These are phyloP conservation scores for Hyaloscypha variabilis DNA, from an alignment of 495 filamentous ascomycete species.

Conservation along the genomic window DNA sequence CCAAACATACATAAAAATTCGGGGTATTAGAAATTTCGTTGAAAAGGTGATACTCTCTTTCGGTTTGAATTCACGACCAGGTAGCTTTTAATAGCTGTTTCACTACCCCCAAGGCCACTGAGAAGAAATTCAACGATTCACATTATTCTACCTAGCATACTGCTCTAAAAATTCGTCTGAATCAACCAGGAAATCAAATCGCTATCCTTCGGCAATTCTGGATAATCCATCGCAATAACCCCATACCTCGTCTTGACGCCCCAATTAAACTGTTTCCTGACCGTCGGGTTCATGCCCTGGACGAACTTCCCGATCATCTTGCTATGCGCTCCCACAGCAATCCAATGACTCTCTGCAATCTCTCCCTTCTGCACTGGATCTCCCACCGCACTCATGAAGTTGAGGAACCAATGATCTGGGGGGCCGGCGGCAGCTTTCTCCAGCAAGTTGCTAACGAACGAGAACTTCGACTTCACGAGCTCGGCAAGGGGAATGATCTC, in stretches of 20 bases:
- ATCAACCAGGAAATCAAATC: constrained; percentile 36
- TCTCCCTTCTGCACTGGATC: constrained; percentile 37
- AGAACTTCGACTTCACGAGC: constrained; percentile 31
- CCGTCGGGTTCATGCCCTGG: constrained; percentile 32
- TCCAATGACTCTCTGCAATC: constrained; percentile 37
- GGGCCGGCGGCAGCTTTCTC: constrained; percentile 23
- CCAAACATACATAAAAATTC: too few relatives aligned
- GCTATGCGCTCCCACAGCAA: constrained; percentile 36
- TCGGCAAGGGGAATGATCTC: constrained; percentile 33
- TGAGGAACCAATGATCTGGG: constrained; percentile 34
- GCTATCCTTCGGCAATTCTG: constrained; percentile 34
- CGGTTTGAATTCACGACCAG: too few relatives aligned
- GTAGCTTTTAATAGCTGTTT: too few relatives aligned
- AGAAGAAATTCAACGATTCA: too few relatives aligned
- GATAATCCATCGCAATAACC: constrained; percentile 37
- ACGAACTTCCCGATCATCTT: constrained; percentile 33
- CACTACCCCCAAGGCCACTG: too few relatives aligned
- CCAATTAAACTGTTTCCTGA: constrained; percentile 25
- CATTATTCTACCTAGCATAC: too few relatives aligned
- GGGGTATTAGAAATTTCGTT: too few relatives aligned
- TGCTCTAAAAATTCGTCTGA: constrained; percentile 32
- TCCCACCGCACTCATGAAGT: constrained; percentile 37
- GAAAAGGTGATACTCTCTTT: too few relatives aligned
- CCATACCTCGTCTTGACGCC: constrained; percentile 30
- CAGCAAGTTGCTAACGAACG: constrained; percentile 31